These are phyloP conservation scores for Apophysomyces trapeziformis DNA, from an alignment of 371 early-diverging fungal species.

Conservation along the genomic window DNA sequence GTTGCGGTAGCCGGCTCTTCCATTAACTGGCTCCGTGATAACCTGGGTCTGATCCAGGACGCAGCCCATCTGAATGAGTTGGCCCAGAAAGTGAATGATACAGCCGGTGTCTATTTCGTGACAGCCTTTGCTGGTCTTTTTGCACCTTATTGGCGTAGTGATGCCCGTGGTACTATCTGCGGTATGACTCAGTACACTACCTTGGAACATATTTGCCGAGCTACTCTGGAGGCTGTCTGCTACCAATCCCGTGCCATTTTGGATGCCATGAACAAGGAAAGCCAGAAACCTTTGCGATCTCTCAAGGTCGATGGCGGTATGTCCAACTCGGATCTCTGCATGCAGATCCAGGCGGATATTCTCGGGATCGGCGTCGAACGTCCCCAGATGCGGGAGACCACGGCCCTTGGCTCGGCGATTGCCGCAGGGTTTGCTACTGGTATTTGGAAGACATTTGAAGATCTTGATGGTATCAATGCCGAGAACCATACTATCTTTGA, in stretches of 20 bases:
- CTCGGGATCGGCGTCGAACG: conserved; percentile 86
- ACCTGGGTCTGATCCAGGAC: conserved; percentile 74
- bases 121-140: conserved; percentile 94
- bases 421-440: conserved; percentile 90
- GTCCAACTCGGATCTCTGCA: conserved; percentile 85
- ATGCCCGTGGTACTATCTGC: conserved; percentile 89
- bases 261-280: conserved; percentile 89
- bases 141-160: conserved; percentile 95
- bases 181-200: conserved; percentile 91
- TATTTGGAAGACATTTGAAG: conserved; percentile 62
- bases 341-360: conserved; percentile 94
- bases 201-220: conserved; percentile 85
- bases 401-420: conserved; percentile 94
- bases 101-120: conserved; percentile 95
- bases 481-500: conserved; percentile 49
- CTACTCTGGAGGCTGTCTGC: conserved; percentile 90
- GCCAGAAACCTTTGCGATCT: conserved; percentile 57
- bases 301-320: conserved; percentile 96
- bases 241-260: conserved; percentile 91
- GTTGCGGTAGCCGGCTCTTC: conserved; percentile 94
- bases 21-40: conserved; percentile 92
- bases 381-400: conserved; percentile 92
- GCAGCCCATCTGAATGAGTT: conserved; percentile 71
- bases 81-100: conserved; percentile 65
- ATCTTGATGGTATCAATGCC: conserved; percentile 39